Percentiles rank a stretch among this genome's conserved stretches.
phyloP scores from a whole-genome alignment of 805 yeast species.

The Scheffersomyces ergatensis region DNA sequence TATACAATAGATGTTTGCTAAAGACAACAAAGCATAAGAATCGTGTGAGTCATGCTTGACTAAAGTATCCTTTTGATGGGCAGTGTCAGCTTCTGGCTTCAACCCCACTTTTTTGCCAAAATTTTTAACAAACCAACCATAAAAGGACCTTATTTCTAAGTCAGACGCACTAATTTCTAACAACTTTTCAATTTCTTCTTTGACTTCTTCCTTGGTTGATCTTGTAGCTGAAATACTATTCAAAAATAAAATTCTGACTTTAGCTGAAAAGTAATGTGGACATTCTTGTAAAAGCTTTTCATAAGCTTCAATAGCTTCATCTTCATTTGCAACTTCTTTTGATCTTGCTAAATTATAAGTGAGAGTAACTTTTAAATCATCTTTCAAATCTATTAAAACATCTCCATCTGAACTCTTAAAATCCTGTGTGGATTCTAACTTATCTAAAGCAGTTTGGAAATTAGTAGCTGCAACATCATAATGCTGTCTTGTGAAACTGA shows the following conservation, averaged over 20 bases:
- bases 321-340: constrained; percentile 45
- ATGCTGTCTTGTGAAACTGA: constrained; percentile 66
- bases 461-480: constrained; percentile 53
- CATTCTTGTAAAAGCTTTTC: constrained; percentile 51
- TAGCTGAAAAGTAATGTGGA: constrained; percentile 75
- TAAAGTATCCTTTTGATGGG: constrained; percentile 82
- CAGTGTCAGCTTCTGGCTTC: constrained; percentile 60
- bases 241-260: constrained; percentile 65
- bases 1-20: constrained; percentile 82
- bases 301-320: constrained; percentile 48
- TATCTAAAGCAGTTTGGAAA: constrained; percentile 51
- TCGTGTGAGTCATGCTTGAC: constrained; percentile 84
- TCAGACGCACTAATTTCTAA: constrained; percentile 55
- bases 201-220: constrained; percentile 43
- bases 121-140: constrained; percentile 81
- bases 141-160: constrained; percentile 84
- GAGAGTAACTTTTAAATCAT: constrained; percentile 30
- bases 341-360: constrained; percentile 77
- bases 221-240: constrained; percentile 45
- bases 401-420: constrained; percentile 43
- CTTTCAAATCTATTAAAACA: constrained; percentile 17
- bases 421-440: constrained; percentile 24
- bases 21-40: constrained; percentile 79
- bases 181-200: constrained; percentile 52
- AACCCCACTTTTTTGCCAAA: constrained; percentile 51